These are phyloP conservation scores for Murraya paniculata DNA, from an alignment of 345 rosid species.

Conservation along the genomic window DNA sequence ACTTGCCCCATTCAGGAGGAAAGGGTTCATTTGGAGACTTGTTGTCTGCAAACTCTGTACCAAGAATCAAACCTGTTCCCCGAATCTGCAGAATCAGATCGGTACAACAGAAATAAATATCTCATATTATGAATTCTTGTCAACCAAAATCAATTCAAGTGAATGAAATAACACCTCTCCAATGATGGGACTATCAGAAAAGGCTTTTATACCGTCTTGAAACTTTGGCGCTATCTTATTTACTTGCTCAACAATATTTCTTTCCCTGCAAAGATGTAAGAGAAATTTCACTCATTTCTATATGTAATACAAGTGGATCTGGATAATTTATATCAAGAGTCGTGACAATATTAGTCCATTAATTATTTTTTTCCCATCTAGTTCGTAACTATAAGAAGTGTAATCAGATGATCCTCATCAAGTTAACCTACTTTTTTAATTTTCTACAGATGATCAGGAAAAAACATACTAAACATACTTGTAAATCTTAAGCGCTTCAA, in stretches of 20 bases:
- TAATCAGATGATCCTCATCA: background rate
- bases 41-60: conserved; percentile 80
- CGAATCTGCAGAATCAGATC: conserved; percentile 56
- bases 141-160: background rate
- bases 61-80: conserved; percentile 89
- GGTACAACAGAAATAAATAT: conserved; percentile 4
- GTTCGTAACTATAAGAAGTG: background rate
- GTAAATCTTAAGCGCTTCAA: conserved; percentile 74
- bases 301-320: too few relatives aligned
- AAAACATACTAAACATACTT: conserved; percentile 52
- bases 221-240: conserved; percentile 57
- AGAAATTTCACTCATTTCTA: background rate
- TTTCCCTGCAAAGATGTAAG: conserved; percentile 53
- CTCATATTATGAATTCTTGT: background rate
- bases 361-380: background rate
- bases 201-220: conserved; percentile 88
- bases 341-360: background rate
- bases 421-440: background rate
- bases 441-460: conserved; percentile 3
- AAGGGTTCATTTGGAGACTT: conserved; percentile 88
- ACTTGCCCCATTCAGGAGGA: conserved; percentile 96
- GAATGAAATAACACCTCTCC: conserved; percentile 66
- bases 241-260: conserved; percentile 64
- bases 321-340: background rate
- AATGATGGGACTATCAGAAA: conserved; percentile 72